Base-by-base conservation (phyloP, 805 yeast genomes). In the Teunomyces tritomae region DNA sequence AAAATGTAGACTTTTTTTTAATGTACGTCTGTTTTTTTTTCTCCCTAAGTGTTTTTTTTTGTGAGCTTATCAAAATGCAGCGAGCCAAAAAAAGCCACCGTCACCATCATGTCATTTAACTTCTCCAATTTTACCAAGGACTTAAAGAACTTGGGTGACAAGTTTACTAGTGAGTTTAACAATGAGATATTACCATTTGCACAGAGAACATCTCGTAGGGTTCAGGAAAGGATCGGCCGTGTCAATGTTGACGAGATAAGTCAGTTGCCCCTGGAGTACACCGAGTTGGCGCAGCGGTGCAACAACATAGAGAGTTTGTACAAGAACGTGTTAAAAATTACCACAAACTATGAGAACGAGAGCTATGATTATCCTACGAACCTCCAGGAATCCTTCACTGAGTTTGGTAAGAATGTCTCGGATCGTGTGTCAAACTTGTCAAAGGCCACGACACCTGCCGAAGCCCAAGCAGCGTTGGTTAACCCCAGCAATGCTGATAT, bases 281-380 rank as follows among this genome's bases (percentile, higher is more conserved):
- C 85, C 42, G 75, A 70, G 30, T 64, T 72, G 53, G 74, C 76
- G 5, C 55, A 49, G 37, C 62, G 59, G 52, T 72, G 77, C 52
- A 71, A 71, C 58, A 66, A 67, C 48, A 66, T 71, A 48, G 77
- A 72, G 48, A 64, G 58, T 35, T 58, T 73, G 48, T 74, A 73
- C 59, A 65, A 67, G 56, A 73, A 74, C 50, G 70, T 71, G 17
- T 66, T 72, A 56, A 71, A 69, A 52, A 66, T 71, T 45, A 70
- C 73, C 11, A 59, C 78, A 39, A 77, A 74, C 48, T 88, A 85
- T 67, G 91, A 85, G 59, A 78, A 72, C 55, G 96, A 87, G 67
- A 78, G 86, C 43, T 89, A 88, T 67, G 96, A 88, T 67, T 88
- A 88, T 64, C 96, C 96, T 8, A 79, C 82, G 47, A 84, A 84